Percentiles rank a stretch among this genome's conserved stretches.
These are phyloP conservation scores for Cordia subcordata DNA, from an alignment of 257 asterid genomes.

Conservation along the genomic window DNA sequence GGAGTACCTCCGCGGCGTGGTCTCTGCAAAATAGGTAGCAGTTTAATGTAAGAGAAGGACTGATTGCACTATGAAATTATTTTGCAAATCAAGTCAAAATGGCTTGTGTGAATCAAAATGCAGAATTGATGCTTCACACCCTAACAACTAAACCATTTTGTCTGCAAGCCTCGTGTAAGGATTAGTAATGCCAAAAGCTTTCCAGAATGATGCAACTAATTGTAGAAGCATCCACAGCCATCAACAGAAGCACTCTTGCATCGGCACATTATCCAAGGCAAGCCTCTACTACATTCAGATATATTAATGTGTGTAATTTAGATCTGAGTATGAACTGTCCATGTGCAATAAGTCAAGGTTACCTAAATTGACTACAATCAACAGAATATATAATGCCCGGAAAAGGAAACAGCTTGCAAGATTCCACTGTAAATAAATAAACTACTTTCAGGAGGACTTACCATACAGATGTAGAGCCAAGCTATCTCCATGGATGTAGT, in stretches of 20 bases:
- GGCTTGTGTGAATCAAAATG: neutral
- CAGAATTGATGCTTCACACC: neutral
- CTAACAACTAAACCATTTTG: no score
- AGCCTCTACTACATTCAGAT: no score
- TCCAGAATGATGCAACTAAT: no score
- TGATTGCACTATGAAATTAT: neutral
- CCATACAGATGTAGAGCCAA: slow-evolving; percentile 90
- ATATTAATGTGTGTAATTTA: no score
- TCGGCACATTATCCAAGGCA: no score
- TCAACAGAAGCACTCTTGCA: no score
- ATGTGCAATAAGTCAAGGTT: no score
- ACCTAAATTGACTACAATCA: neutral
- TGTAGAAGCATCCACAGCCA: no score
- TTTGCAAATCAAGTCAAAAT: neutral
- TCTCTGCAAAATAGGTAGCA: slow-evolving; percentile 47
- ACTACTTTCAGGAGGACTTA: slow-evolving; percentile 22
- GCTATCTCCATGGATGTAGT: slow-evolving; percentile 80
- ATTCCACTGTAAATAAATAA: neutral
- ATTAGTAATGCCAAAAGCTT: no score
- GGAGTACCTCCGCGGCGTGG: slow-evolving; percentile 87
- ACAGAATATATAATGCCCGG: neutral
- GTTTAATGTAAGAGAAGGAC: neutral
- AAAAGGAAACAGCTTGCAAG: neutral
- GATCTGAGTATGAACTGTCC: no score
- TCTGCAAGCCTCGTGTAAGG: no score